Evolutionary conservation across 345 rosid species (phyloP).

Genomic region (Mercurialis annua): DNA sequence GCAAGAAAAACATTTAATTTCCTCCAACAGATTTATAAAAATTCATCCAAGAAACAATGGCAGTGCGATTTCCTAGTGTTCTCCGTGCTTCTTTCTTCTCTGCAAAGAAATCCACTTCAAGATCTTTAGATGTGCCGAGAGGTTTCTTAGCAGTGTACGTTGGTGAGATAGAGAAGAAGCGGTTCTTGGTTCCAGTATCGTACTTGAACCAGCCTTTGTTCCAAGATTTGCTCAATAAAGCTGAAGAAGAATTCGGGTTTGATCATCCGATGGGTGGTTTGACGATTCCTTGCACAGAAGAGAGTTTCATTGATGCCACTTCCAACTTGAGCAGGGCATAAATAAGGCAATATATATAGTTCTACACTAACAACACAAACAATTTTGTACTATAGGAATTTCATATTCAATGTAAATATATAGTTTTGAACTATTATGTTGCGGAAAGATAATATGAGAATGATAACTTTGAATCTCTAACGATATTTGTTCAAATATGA

Average conservation of each 20-base stretch:
- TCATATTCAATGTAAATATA: too few species aligned
- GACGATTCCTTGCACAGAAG: conserved; percentile 16
- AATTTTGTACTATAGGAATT: too few species aligned
- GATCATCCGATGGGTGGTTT: conserved; percentile 20
- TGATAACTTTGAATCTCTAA: too few species aligned
- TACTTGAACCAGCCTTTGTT: conserved; percentile 11
- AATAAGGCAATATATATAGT: background rate
- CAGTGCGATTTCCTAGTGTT: background rate
- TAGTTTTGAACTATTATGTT: too few species aligned
- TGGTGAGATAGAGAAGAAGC: conserved; percentile 21
- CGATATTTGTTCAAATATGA: too few species aligned
- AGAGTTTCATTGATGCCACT: background rate
- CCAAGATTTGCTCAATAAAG: conserved; percentile 1
- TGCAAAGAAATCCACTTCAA: conserved; percentile 3
- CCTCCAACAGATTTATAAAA: too few species aligned
- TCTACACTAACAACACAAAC: background rate
- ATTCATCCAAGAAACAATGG: background rate
- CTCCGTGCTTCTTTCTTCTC: background rate
- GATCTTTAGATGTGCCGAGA: background rate
- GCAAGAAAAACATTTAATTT: too few species aligned
- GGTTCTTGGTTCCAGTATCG: conserved; percentile 4
- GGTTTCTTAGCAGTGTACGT: conserved; percentile 42
- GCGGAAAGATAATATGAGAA: too few species aligned
- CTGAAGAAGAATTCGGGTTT: conserved; percentile 12
- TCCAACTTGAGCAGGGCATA: background rate